Base-by-base conservation (phyloP, 345 rosid genomes). In the Hibiscus tridactylites region DNA sequence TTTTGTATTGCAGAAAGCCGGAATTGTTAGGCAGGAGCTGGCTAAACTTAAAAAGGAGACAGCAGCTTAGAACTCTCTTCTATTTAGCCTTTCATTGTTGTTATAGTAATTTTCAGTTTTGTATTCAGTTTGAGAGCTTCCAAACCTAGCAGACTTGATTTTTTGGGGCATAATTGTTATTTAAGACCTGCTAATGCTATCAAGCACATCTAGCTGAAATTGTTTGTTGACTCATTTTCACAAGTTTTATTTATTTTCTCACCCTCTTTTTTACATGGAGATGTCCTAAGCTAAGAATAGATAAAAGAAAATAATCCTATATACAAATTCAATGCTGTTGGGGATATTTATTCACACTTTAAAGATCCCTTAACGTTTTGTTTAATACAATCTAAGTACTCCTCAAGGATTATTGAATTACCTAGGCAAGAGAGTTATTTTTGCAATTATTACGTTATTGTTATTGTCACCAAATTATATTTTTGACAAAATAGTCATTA, bases 1-100 rank as follows among this genome's bases (percentile, higher is more conserved):
- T 28, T 66, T 28, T 67, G 60, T 6, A 60, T 64, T 74, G 78
- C 83, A 85, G 88, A 85, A 77, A 54, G 83, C 81, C 56, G 88
- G 85, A 71, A 76, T 83, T 60, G 79, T 85, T 6, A 79, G 85
- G 85, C 86, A 85, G 72, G 88, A 83, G 78, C 82, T 85, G 71
- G 82, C 86, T 0, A 85, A 85, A 71, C 81, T 85, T 72, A 85
- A 81, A 63, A 85, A 81, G 75, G 86, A 77, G 78, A 79, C 59
- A 58, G 73, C 74, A 2, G 74, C 76, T 61, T 79, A 75, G 68
- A 57, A 4, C 39, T 19, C 5, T 16, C 16, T 59, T 33, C 13
- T 46, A 7, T 26, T n/a, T 28, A 19, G 9, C 31, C 4, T 21
- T 35, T 24, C 13, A 31, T 17, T 33, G 47, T 17, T 33, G 47